Base-by-base conservation (phyloP, 202 grass and related monocot genomes). In the Cymbopogon flexuosus region DNA sequence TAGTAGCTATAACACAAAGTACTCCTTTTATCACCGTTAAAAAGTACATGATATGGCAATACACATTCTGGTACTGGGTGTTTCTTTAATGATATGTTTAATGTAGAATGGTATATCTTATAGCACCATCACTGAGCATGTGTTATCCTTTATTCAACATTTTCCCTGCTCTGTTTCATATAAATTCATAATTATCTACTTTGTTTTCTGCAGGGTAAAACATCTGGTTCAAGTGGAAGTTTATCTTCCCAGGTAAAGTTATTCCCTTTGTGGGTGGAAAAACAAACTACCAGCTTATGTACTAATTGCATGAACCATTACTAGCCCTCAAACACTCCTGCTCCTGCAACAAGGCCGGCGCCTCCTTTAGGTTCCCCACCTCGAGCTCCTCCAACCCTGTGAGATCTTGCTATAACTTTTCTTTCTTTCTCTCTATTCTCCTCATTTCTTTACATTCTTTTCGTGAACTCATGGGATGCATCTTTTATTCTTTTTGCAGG, bases 181-280 rank as follows among this genome's bases (percentile, higher is more conserved):
- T 39, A 71, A 73, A 39, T 8, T n/a, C 39, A 21, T 79, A 43
- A 3, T 8, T 63, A 70, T 63, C 30, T 68, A 62, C 34, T 81
- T 8, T 54, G 57, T 6, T 62, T 62, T 66, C 33, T 76, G 81
- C 92, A 97, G 95, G 91, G 84, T 84, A 94, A 94, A 86, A 58
- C 86, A 72, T 87, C 88, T 82, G 79, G 79, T 80, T 68, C 90
- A 68, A 75, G 79, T 86, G 90, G 90, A 91, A 45, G 81, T 73
- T 94, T 90, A 63, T 88, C 87, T 81, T 80, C 73, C 40, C 92
- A 93, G 92, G 96, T 98, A 88, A 75, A 41, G 57, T 21, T 78
- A 16, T 72, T 85, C 45, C 60, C 30, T 71, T 56, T 75, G 22
- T 34, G 58, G 18, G 56, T 23, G 59, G 49, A 37, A 57, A 81